These are phyloP conservation scores for Botryotinia calthae DNA, from an alignment of 2,329 filamentous ascomycete species.

Conservation along the genomic window DNA sequence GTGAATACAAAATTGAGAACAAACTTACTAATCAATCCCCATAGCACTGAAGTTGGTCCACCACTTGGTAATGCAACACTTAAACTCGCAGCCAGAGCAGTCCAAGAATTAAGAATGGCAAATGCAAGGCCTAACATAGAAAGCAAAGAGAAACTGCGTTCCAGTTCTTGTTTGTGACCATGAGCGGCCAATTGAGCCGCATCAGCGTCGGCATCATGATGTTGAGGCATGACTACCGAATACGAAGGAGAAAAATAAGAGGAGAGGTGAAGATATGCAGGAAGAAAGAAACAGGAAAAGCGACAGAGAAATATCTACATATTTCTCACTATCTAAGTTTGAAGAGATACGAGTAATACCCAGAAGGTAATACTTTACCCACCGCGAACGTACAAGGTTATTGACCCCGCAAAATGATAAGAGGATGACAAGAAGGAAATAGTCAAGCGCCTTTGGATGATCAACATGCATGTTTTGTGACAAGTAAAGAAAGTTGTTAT, in stretches of 20 bases:
- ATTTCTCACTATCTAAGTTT: not conserved
- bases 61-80: conserved; percentile 64
- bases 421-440: conserved; percentile 15
- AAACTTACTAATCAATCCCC: conserved; percentile 55
- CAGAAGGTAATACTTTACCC: not conserved
- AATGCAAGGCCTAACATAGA: conserved; percentile 60
- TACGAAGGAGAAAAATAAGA: not conserved
- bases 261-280: not conserved
- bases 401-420: conserved; percentile 21
- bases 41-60: conserved; percentile 68
- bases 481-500: conserved; percentile 4
- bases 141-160: conserved; percentile 53
- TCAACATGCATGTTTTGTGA: not conserved
- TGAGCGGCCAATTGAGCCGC: conserved; percentile 50
- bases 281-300: not conserved
- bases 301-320: conserved; percentile 1
- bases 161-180: conserved; percentile 49
- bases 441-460: not conserved
- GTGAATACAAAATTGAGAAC: conserved; percentile 42
- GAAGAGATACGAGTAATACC: conserved; percentile 1
- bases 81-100: conserved; percentile 47
- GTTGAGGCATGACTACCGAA: conserved; percentile 6
- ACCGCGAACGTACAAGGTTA: conserved; percentile 2
- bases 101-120: conserved; percentile 57
- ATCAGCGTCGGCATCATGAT: conserved; percentile 22